Evolutionary conservation across 306 rosid species (phyloP).

Genomic region (Pyrus betulifolia): DNA sequence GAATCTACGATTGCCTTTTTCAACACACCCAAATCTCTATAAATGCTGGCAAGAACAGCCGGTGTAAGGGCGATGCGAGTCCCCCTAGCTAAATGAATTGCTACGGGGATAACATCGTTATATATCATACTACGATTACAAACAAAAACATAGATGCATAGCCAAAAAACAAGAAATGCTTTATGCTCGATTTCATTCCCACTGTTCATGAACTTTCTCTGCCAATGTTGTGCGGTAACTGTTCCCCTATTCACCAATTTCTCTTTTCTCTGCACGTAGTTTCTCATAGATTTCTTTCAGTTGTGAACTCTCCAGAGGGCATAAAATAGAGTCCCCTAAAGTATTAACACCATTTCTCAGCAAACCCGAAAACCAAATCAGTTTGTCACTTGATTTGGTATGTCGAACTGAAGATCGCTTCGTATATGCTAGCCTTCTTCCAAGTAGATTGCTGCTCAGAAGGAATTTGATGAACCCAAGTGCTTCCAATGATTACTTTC

Average conservation of each 20-base stretch:
- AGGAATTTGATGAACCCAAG: slow-evolving; percentile 26
- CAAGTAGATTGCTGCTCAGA: slow-evolving; percentile 25
- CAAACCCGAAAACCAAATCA: slow-evolving; percentile 12
- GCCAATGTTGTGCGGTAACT: slow-evolving; percentile 8
- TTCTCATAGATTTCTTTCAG: background rate
- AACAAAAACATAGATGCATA: no score
- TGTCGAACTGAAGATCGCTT: slow-evolving; percentile 30
- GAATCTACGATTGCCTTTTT: no score
- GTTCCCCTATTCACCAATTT: background rate
- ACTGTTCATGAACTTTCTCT: slow-evolving; percentile 15
- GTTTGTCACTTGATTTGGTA: background rate
- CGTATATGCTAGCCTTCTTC: slow-evolving; percentile 34
- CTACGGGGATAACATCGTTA: no score
- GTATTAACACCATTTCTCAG: no score
- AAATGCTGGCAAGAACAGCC: no score
- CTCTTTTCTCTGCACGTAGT: background rate
- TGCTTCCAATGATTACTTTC: background rate
- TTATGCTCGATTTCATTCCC: slow-evolving; percentile 50
- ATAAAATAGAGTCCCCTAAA: background rate
- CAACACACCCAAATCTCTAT: no score
- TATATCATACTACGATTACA: no score
- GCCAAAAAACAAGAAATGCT: slow-evolving; percentile 41
- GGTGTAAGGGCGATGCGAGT: no score
- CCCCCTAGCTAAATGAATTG: no score
- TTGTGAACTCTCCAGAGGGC: background rate